Percentiles rank a stretch among this genome's conserved stretches.
Conservation (phyloP, 352 stramenopile genomes). For the Phytopythium ostracodes region DNA sequence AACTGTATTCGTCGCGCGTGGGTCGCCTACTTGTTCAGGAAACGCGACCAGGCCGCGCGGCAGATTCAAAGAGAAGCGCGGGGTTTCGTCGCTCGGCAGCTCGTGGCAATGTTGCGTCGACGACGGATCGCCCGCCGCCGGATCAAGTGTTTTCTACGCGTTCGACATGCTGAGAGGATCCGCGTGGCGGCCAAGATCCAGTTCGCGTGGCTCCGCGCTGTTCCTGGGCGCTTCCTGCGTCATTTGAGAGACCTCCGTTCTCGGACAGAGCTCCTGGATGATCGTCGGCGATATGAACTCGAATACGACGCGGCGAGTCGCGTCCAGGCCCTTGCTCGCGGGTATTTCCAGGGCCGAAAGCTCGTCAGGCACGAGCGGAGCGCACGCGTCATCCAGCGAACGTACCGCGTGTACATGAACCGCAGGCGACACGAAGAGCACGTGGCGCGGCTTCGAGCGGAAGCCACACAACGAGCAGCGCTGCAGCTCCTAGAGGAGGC, state of each 20-base stretch:
- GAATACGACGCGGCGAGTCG: constrained; percentile 30
- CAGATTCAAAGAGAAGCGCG: constrained; percentile 50
- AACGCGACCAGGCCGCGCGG: constrained; percentile 23
- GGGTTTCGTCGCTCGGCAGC: constrained; percentile 17
- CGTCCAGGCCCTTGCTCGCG: constrained; percentile 53
- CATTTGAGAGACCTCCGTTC: constrained; percentile 39
- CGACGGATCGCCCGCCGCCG: constrained; percentile 52
- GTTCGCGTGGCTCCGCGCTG: constrained; percentile 66
- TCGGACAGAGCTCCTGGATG: constrained; percentile 3
- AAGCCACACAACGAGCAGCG: constrained; percentile 16
- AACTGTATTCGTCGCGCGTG: constrained; percentile 43
- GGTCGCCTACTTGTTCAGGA: constrained; percentile 19
- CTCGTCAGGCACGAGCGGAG: constrained; percentile 34
- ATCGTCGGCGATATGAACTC: constrained; percentile 16
- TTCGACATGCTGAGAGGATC: constrained; percentile 39
- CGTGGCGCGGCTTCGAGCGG: constrained; percentile 26
- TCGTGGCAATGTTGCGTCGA: constrained; percentile 25
- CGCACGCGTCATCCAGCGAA: constrained; percentile 41
- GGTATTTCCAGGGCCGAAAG: constrained; percentile 29
- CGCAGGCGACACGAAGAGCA: constrained; percentile 36
- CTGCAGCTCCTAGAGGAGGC: constrained; percentile 25
- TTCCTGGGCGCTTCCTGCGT: constrained; percentile 33
- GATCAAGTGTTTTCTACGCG: constrained; percentile 80
- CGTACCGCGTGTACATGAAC: constrained; percentile 30
- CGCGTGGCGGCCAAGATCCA: constrained; percentile 42